These are phyloP conservation scores for Erythrophleum ivorense DNA, from an alignment of 331 rosid genomes.

Conservation along the genomic window DNA sequence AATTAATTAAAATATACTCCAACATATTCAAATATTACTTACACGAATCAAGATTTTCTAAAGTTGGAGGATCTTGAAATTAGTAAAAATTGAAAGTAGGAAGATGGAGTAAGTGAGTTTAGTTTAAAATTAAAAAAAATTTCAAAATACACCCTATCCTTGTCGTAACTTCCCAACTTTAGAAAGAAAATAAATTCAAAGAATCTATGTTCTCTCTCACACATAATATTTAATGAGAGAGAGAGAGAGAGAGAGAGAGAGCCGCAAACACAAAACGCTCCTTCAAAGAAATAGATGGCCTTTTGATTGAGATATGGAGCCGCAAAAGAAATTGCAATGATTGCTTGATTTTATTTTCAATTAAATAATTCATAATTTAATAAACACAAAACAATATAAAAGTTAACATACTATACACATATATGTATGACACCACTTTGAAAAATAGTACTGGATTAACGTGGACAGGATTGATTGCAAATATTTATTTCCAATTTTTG, in stretches of 20 bases:
- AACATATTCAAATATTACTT: too few relatives aligned
- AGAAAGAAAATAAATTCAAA: too few relatives aligned
- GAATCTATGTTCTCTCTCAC: too few relatives aligned
- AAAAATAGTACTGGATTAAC: not conserved
- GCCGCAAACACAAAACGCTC: not conserved
- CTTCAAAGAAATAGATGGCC: not conserved
- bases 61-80: too few relatives aligned
- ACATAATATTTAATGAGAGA: too few relatives aligned
- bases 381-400: not conserved
- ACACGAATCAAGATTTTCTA: too few relatives aligned
- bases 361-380: not conserved
- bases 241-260: too few relatives aligned
- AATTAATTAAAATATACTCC: not conserved
- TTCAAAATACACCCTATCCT: too few relatives aligned
- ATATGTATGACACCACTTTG: not conserved
- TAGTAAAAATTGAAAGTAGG: too few relatives aligned
- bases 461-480: not conserved
- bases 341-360: not conserved
- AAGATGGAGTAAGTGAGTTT: too few relatives aligned
- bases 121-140: too few relatives aligned
- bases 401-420: not conserved
- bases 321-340: not conserved
- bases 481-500: not conserved
- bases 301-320: conserved; percentile 31
- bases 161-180: too few relatives aligned